A percentile compares a stretch with the other conserved stretches of the same genome.
These are phyloP conservation scores for Pseudofabraea citricarpa DNA, from an alignment of 2,329 filamentous ascomycete genomes.

Conservation along the genomic window DNA sequence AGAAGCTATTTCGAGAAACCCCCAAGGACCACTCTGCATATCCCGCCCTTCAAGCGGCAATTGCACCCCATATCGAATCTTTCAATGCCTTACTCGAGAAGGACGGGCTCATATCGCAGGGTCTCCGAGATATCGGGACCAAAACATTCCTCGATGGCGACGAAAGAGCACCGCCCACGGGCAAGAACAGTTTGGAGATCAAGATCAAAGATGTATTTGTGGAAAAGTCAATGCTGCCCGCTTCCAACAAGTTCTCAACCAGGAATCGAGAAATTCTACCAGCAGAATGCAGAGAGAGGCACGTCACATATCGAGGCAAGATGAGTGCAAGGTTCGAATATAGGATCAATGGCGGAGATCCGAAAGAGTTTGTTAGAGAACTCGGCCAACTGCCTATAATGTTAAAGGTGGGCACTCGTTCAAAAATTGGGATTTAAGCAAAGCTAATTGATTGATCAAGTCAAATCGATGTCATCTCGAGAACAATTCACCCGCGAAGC, in stretches of 20 bases:
- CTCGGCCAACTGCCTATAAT: slow-evolving; percentile 89
- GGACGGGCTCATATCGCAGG: slow-evolving; percentile 69
- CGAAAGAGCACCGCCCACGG: slow-evolving; percentile 50
- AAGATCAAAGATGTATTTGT: slow-evolving; percentile 77
- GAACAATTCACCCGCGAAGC: slow-evolving; percentile 72
- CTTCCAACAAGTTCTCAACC: slow-evolving; percentile 75
- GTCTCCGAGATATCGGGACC: slow-evolving; percentile 81
- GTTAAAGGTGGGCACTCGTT: slow-evolving; percentile 60
- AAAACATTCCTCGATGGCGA: slow-evolving; percentile 84
- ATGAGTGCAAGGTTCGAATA: slow-evolving; percentile 81
- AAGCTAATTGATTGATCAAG: slow-evolving; percentile 36
- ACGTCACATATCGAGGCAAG: slow-evolving; percentile 85
- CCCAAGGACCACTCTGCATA: slow-evolving; percentile 85
- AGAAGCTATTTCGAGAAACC: slow-evolving; percentile 84
- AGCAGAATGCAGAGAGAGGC: slow-evolving; percentile 89
- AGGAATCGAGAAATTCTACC: slow-evolving; percentile 83
- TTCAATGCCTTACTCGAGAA: slow-evolving; percentile 86
- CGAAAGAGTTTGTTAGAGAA: slow-evolving; percentile 77
- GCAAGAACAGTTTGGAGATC: slow-evolving; percentile 71
- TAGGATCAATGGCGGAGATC: slow-evolving; percentile 79
- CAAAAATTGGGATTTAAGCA: too few relatives aligned
- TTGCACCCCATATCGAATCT: slow-evolving; percentile 88
- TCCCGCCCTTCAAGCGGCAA: slow-evolving; percentile 77
- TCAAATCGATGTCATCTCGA: slow-evolving; percentile 90
- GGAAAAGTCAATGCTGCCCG: slow-evolving; percentile 74